Percentiles rank a stretch among this genome's conserved stretches.
Evolutionary conservation across 192 early-diverging fungal species (phyloP).

Genomic region (Pecoramyces ruminantium): DNA sequence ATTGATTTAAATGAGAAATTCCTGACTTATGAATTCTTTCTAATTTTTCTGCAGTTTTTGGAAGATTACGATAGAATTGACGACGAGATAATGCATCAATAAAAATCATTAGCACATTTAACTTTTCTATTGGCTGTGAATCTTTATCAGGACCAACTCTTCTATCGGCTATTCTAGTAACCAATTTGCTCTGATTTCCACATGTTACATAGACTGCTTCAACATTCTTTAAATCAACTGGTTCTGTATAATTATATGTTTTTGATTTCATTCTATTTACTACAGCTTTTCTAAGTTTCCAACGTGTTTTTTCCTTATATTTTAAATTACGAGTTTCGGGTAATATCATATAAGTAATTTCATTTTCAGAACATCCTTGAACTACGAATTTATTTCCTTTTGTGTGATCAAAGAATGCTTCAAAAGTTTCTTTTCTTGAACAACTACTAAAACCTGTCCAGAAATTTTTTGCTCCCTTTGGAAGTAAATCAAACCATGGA

Average conservation of each 20-base stretch:
- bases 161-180: background rate
- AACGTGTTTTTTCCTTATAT: too few species aligned
- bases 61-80: conserved; percentile 31
- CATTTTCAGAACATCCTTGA: too few species aligned
- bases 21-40: conserved; percentile 10
- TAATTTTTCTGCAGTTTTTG: conserved; percentile 16
- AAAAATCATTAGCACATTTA: conserved; percentile 30
- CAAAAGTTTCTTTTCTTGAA: too few species aligned
- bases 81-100: conserved; percentile 28
- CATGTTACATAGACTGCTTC: background rate
- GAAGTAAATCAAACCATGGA: conserved; percentile 19
- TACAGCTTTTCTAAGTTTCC: too few species aligned
- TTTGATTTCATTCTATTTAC: background rate
- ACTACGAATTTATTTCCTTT: too few species aligned
- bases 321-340: too few species aligned
- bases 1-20: conserved; percentile 16
- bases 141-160: conserved; percentile 8
- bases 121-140: conserved; percentile 1
- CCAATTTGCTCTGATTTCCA: background rate
- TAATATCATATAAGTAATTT: too few species aligned
- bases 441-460: conserved; percentile 21
- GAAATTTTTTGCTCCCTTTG: conserved; percentile 32
- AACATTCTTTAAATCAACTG: background rate
- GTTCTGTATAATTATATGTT: background rate
- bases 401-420: too few species aligned